These are phyloP conservation scores for Biscutella laevigata DNA, from an alignment of 441 rosid species.

Conservation along the genomic window DNA sequence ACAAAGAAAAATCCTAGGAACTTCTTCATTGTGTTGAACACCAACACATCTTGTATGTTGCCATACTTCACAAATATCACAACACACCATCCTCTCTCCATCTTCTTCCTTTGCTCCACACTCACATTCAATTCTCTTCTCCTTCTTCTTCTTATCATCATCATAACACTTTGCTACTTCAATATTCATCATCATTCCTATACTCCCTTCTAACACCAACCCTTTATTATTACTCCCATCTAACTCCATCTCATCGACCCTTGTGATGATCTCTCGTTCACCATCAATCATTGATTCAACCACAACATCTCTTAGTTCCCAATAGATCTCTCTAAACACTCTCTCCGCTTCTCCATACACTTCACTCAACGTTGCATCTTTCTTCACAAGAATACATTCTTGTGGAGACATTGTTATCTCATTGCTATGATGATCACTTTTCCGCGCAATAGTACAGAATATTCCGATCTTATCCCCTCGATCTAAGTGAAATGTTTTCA, in stretches of 20 bases:
- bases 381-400: conserved; percentile 50
- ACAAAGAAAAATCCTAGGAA: conserved; percentile 78
- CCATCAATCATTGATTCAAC: conserved; percentile 36
- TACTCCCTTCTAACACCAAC: conserved; percentile 39
- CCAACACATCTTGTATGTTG: conserved; percentile 72
- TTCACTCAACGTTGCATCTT: conserved; percentile 51
- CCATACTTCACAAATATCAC: conserved; percentile 86
- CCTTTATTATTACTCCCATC: conserved; percentile 40
- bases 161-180: conserved; percentile 18
- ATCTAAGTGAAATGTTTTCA: conserved; percentile 21
- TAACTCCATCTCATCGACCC: conserved; percentile 36
- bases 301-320: conserved; percentile 53
- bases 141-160: conserved; percentile 24
- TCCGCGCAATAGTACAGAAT: conserved; percentile 42
- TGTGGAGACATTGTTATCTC: conserved; percentile 37
- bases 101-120: conserved; percentile 74
- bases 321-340: conserved; percentile 53
- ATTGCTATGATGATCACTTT: conserved; percentile 16
- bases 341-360: conserved; percentile 53
- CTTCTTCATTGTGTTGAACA: conserved; percentile 53
- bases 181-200: conserved; percentile 25
- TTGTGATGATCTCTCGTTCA: conserved; percentile 29
- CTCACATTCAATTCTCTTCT: conserved; percentile 41
- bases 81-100: conserved; percentile 67
- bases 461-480: conserved; percentile 42